Conservation (phyloP, 2,329 filamentous ascomycete genomes). For the Hymenoscyphus infarciens region DNA sequence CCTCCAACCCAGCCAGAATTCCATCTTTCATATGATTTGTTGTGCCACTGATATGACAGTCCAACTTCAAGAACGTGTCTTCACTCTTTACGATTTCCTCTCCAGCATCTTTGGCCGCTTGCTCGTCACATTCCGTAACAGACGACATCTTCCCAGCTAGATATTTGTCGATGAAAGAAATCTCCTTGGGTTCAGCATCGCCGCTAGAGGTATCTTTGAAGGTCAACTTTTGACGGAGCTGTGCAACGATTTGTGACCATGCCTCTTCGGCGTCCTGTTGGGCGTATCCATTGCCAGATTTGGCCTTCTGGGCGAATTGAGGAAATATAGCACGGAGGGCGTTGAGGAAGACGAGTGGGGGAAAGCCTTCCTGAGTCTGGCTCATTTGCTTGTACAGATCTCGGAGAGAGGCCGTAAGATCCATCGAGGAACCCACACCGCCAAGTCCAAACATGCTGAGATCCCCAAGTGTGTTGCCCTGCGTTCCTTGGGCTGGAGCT, state of each 20-base stretch:
- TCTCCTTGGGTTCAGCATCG: constrained; percentile 48
- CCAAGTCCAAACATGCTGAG: constrained; percentile 49
- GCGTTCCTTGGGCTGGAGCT: constrained; percentile 27
- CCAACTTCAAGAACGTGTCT: constrained; percentile 85
- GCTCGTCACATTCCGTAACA: constrained; percentile 78
- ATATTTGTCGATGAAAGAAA: constrained; percentile 85
- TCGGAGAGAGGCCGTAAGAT: constrained; percentile 73
- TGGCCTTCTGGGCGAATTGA: constrained; percentile 88
- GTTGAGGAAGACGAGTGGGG: constrained; percentile 77
- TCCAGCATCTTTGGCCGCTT: constrained; percentile 67
- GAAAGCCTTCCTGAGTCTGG: constrained; percentile 81
- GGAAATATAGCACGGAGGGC: constrained; percentile 77
- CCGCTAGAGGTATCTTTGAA: constrained; percentile 49
- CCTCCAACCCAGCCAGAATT: constrained; percentile 73
- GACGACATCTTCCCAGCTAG: constrained; percentile 80
- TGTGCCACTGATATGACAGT: constrained; percentile 86
- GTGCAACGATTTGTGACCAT: constrained; percentile 90
- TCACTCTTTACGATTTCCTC: constrained; percentile 65
- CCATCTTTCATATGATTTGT: constrained; percentile 92
- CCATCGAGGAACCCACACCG: constrained; percentile 45
- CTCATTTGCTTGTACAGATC: constrained; percentile 87
- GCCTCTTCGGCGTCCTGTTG: constrained; percentile 98
- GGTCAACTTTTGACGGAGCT: constrained; percentile 74
- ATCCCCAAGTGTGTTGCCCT: constrained; percentile 37
- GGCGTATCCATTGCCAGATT: constrained; percentile 79